phyloP scores from a whole-genome alignment of 495 filamentous ascomycete species.

The Bacidia gigantensis region DNA sequence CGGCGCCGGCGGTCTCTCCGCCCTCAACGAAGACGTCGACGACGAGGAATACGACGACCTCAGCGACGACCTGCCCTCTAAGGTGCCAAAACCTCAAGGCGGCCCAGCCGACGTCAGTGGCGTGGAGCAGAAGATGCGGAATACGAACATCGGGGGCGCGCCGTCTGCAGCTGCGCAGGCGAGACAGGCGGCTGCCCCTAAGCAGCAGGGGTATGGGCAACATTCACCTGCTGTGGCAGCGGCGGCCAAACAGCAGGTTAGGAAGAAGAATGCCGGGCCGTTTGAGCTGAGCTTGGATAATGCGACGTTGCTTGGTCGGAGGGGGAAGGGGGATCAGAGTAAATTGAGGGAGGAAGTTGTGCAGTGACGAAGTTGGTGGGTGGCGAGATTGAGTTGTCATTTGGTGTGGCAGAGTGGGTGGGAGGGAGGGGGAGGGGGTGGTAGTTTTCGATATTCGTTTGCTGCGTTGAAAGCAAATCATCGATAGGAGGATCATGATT shows the following conservation, averaged over 20 bases:
- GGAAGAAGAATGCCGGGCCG: conserved; percentile 47
- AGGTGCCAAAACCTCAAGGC: conserved; percentile 51
- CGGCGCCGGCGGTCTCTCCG: conserved; percentile 48
- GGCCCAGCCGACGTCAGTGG: conserved; percentile 47
- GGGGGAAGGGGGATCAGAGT: conserved; percentile 36
- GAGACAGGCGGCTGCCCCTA: conserved; percentile 38
- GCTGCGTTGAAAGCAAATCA: too few relatives aligned
- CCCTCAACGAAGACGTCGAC: conserved; percentile 52
- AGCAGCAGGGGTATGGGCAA: conserved; percentile 64
- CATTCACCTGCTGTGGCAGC: conserved; percentile 57
- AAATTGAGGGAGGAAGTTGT: conserved; percentile 22
- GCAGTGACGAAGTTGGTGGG: conserved; percentile 8
- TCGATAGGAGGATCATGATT: too few relatives aligned
- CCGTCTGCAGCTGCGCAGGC: conserved; percentile 41
- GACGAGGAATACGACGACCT: conserved; percentile 45
- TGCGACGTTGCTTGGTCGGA: conserved; percentile 70
- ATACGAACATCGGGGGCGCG: conserved; percentile 49
- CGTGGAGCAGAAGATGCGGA: conserved; percentile 76
- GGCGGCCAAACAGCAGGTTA: conserved; percentile 65
- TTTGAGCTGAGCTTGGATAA: conserved; percentile 89
- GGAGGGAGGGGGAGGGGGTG: background rate
- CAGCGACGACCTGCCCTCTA: conserved; percentile 35
- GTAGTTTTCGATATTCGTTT: too few relatives aligned
- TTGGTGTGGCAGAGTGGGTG: background rate
- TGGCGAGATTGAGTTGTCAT: background rate